phyloP scores from a whole-genome alignment of 2,329 filamentous ascomycete species.

The Exophiala spinifera region DNA sequence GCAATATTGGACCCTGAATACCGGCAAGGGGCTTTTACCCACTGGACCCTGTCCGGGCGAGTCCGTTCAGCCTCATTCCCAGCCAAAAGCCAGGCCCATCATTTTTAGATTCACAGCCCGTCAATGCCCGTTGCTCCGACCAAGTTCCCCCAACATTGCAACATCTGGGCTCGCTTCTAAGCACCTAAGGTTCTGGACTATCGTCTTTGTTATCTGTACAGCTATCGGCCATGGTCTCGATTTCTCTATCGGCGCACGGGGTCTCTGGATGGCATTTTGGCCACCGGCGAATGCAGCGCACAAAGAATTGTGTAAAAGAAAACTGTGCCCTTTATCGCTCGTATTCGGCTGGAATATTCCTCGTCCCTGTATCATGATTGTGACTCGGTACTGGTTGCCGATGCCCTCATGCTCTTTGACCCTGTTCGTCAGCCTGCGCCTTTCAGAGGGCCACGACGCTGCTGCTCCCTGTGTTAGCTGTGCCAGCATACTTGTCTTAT shows the following conservation, averaged over 20 bases:
- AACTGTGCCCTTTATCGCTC: neutral
- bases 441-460: neutral
- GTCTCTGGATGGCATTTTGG: neutral
- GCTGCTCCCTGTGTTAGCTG: too few relatives aligned
- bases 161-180: too few relatives aligned
- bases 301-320: neutral
- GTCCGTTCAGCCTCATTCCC: neutral
- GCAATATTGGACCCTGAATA: too few relatives aligned
- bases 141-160: too few relatives aligned
- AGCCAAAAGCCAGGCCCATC: neutral
- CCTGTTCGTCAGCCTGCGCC: neutral
- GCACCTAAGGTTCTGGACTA: too few relatives aligned
- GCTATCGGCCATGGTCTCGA: neutral
- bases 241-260: neutral
- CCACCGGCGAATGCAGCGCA: neutral
- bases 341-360: neutral
- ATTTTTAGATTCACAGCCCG: neutral
- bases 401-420: neutral
- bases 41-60: neutral
- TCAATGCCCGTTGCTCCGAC: too few relatives aligned
- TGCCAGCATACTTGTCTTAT: conserved; percentile 14
- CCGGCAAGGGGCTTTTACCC: too few relatives aligned
- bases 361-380: neutral
- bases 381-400: neutral
- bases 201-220: neutral